Conservation (phyloP, 1,284 basidiomycete genomes). For the Sutorius eximius region DNA sequence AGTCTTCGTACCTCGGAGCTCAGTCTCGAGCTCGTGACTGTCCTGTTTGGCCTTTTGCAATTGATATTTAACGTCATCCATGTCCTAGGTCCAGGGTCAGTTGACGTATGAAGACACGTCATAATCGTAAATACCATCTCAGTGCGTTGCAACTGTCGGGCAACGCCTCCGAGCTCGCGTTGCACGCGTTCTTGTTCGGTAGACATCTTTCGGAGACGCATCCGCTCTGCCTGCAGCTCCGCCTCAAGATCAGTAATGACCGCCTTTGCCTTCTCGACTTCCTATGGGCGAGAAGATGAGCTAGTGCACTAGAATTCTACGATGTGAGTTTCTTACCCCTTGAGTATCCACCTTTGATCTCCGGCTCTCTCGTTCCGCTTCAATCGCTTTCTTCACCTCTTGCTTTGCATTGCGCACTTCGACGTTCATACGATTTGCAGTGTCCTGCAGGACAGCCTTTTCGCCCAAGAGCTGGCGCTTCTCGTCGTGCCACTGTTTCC, state of each 20-base stretch:
- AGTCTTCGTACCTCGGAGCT: slow-evolving; percentile 53
- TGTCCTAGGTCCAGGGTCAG: slow-evolving; percentile 51
- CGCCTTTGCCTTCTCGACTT: slow-evolving; percentile 63
- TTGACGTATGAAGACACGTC: slow-evolving; percentile 2
- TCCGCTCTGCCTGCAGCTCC: slow-evolving; percentile 65
- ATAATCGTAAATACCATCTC: slow-evolving; percentile 50
- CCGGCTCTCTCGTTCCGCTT: slow-evolving; percentile 50
- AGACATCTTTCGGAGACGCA: slow-evolving; percentile 57
- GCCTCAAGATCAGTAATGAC: slow-evolving; percentile 67
- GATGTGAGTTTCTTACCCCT: slow-evolving; percentile 42
- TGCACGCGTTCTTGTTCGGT: slow-evolving; percentile 61
- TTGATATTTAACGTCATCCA: slow-evolving; percentile 69
- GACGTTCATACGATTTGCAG: slow-evolving; percentile 60
- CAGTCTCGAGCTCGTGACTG: slow-evolving; percentile 65
- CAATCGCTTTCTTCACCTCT: slow-evolving; percentile 51
- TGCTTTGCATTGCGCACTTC: slow-evolving; percentile 59
- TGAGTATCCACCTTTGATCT: slow-evolving; percentile 51
- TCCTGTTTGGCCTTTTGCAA: slow-evolving; percentile 67
- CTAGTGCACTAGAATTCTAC: not conserved
- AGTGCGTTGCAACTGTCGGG: slow-evolving; percentile 62
- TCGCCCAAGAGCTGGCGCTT: slow-evolving; percentile 61
- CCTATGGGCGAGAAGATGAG: slow-evolving; percentile 42
- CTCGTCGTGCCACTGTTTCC: slow-evolving; percentile 67
- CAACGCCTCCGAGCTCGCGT: slow-evolving; percentile 61
- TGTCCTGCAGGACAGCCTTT: slow-evolving; percentile 67